A percentile compares a stretch with the other conserved stretches of the same genome.
Evolutionary conservation across 495 filamentous ascomycete genomes (phyloP).

Genomic region (Hypoxylon trugodes): DNA sequence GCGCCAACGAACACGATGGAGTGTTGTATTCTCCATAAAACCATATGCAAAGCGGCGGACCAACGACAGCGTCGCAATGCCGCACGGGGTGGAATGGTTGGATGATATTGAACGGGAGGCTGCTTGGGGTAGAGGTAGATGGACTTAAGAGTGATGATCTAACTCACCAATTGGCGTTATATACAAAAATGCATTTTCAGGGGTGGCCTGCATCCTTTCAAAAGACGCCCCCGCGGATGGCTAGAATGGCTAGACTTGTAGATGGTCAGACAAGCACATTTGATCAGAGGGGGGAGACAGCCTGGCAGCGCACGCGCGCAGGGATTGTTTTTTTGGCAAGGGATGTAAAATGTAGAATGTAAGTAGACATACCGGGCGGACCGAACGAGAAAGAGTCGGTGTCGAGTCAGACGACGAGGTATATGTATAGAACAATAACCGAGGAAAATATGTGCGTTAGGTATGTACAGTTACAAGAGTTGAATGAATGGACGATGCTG

Average conservation of each 20-base stretch:
- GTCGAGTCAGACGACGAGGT: constrained; percentile 37
- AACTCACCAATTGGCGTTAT: constrained; percentile 62
- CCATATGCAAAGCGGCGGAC: constrained; percentile 42
- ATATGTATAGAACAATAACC: not conserved
- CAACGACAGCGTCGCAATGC: constrained; percentile 49
- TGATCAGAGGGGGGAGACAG: constrained; percentile 18
- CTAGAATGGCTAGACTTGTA: constrained; percentile 22
- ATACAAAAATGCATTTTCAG: constrained; percentile 55
- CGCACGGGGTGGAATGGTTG: constrained; percentile 59
- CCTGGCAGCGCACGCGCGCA: constrained; percentile 18
- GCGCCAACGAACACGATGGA: constrained; percentile 33
- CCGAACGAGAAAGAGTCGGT: constrained; percentile 33
- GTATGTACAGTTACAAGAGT: not conserved
- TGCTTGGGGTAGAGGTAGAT: constrained; percentile 32
- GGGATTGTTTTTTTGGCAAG: constrained; percentile 16
- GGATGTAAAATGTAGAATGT: too few relatives aligned
- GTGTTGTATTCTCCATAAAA: constrained; percentile 40
- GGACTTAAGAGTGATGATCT: constrained; percentile 34
- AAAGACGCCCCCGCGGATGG: constrained; percentile 22
- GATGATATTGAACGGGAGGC: constrained; percentile 39
- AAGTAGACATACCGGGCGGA: constrained; percentile 23
- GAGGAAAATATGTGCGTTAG: not conserved
- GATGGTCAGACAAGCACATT: constrained; percentile 5
- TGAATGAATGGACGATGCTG: too few relatives aligned
- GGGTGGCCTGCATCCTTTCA: constrained; percentile 52